Base-by-base conservation (phyloP, 371 early-diverging fungal species). In the Dinochytrium kinnereticum region DNA sequence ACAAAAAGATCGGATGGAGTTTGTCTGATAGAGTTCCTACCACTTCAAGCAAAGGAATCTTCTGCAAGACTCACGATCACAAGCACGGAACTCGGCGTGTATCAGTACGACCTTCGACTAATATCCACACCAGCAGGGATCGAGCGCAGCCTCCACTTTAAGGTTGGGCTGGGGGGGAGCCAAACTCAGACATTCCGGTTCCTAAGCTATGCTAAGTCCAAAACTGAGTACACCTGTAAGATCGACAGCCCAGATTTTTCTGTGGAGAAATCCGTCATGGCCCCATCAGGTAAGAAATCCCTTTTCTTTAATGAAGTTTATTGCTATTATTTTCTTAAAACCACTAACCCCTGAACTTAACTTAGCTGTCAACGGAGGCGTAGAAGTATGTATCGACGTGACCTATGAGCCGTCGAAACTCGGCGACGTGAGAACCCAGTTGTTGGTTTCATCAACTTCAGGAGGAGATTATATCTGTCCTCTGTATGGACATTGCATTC, bases 401-500 rank as follows among this genome's bases (percentile, higher is more conserved):
- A 76, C 75, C 0, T 88, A 85, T 55, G 88, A 88, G 71, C 88
- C 88, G 3, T 87, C 87, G n/a, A 84, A 82, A 61, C 73, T 88
- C 1, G 88, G 87, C 15, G 86, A 84, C 74, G 59, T 69, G 0
- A 69, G 83, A 21, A 84, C 87, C 0, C 80, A 81, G 68, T 74
- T 88, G 26, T 0, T 81, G 1, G 71, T 88, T 0, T 67, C 81
- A 0, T 86, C 86, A 0, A 24, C 86, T 1, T 30, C 64, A 1
- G 87, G 86, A 21, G 88, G 88, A 13, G 88, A 88, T 70, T 88
- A 85, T 53, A 33, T 83, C 0, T 87, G 85, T 67, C 86, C 87
- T 17, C 76, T 88, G 10, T 76, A 75, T 59, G 88, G 88, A 0
- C 85, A 86, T 67, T 87, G 87, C 71, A 68, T 74, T 0, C 64